Conservation (phyloP, 1,139 yeast species). For the Arxiozyma telluris region DNA sequence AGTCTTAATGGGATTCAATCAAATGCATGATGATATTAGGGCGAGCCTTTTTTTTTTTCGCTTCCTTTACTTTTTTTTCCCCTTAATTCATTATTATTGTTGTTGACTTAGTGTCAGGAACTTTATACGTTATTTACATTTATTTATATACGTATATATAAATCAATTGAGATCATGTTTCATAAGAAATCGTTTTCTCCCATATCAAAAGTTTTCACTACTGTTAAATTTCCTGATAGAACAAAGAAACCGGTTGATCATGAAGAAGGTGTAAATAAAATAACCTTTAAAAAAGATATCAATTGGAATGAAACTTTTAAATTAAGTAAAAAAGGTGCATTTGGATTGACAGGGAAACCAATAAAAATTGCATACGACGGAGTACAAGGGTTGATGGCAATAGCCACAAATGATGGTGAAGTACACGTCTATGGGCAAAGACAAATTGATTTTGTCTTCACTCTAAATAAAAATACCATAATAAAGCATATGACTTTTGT, state of each 20-base stretch:
- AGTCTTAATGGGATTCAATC: too few species aligned
- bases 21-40: too few species aligned
- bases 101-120: too few species aligned
- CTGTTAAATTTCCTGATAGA: background rate
- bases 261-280: too few species aligned
- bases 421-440: slow-evolving; percentile 79
- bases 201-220: background rate
- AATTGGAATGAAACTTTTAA: background rate
- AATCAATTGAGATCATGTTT: background rate
- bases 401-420: slow-evolving; percentile 62
- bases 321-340: background rate
- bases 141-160: too few species aligned
- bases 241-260: too few species aligned
- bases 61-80: too few species aligned
- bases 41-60: too few species aligned
- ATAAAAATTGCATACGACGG: slow-evolving; percentile 75
- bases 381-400: slow-evolving; percentile 65
- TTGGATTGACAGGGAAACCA: slow-evolving; percentile 49
- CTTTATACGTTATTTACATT: too few species aligned
- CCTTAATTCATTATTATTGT: too few species aligned
- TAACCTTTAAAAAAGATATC: too few species aligned
- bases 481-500: slow-evolving; percentile 56
- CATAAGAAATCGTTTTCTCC: slow-evolving; percentile 2
- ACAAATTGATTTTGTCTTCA: slow-evolving; percentile 66
- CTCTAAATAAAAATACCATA: slow-evolving; percentile 41